These are phyloP conservation scores for Acacia concinna DNA, from an alignment of 331 rosid species.

Conservation along the genomic window DNA sequence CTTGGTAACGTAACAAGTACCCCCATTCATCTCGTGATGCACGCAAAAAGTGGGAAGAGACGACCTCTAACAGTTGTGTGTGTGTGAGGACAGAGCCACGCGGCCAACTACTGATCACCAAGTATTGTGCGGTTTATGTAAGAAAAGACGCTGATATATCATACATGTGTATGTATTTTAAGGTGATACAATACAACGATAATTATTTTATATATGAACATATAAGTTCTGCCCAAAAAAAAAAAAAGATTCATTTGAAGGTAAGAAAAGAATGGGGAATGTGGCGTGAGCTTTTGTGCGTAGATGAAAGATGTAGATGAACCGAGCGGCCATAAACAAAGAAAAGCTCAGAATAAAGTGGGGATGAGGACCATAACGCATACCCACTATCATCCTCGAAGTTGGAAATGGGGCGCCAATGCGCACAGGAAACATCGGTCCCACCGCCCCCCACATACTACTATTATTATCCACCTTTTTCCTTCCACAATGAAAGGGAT, in stretches of 20 bases:
- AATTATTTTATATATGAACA: not conserved
- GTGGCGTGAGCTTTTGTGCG: not conserved
- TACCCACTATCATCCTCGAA: conserved; percentile 1
- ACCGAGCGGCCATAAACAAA: not conserved
- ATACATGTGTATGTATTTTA: not conserved
- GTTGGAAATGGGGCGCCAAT: conserved; percentile 24
- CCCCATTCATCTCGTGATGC: conserved; percentile 7
- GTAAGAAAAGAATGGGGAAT: not conserved
- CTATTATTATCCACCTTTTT: conserved; percentile 6
- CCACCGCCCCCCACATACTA: conserved; percentile 31
- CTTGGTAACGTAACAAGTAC: not conserved
- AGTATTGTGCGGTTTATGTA: not conserved
- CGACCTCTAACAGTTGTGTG: not conserved
- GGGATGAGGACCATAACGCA: conserved; percentile 5
- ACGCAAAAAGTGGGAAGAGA: not conserved
- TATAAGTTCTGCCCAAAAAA: no score
- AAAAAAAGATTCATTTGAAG: not conserved
- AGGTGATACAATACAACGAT: not conserved
- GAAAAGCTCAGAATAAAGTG: conserved; percentile 1
- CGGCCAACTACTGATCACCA: not conserved
- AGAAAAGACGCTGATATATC: not conserved
- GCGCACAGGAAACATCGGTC: conserved; percentile 23
- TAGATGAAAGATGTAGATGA: not conserved
- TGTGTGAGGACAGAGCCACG: not conserved
- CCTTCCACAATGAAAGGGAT: conserved; percentile 36